Conservation (phyloP, 1,139 yeast species). For the Suhomyces guaymorum region DNA sequence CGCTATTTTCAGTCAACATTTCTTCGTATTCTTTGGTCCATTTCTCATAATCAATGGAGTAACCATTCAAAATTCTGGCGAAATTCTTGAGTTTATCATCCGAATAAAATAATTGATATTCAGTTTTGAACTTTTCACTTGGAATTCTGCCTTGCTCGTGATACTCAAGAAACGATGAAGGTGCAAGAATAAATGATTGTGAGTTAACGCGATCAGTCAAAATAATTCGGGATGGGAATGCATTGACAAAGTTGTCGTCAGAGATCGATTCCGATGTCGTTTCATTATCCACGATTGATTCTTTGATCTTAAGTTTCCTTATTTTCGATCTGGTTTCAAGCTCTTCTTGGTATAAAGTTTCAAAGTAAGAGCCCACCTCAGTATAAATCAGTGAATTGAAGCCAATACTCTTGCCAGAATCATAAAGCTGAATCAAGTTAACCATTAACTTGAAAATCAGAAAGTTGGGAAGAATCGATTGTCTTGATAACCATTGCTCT, state of each 20-base stretch:
- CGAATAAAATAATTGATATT: slow-evolving; percentile 47
- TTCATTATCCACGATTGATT: slow-evolving; percentile 28
- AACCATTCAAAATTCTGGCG: slow-evolving; percentile 34
- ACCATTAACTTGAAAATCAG: slow-evolving; percentile 50
- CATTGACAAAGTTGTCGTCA: slow-evolving; percentile 50
- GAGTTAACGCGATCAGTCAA: slow-evolving; percentile 31
- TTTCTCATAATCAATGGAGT: slow-evolving; percentile 45
- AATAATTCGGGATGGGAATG: slow-evolving; percentile 56
- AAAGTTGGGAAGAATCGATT: slow-evolving; percentile 50
- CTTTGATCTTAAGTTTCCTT: slow-evolving; percentile 35
- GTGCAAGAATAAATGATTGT: slow-evolving; percentile 42
- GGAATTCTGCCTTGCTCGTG: slow-evolving; percentile 18
- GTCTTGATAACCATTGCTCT: slow-evolving; percentile 54
- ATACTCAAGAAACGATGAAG: slow-evolving; percentile 42
- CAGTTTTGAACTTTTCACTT: slow-evolving; percentile 29
- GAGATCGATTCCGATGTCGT: slow-evolving; percentile 42
- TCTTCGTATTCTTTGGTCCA: slow-evolving; percentile 55
- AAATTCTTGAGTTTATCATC: slow-evolving; percentile 52
- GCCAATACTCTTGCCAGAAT: slow-evolving; percentile 31
- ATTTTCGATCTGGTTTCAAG: slow-evolving; percentile 40
- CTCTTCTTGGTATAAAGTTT: slow-evolving; percentile 38
- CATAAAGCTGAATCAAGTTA: slow-evolving; percentile 46
- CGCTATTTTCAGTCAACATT: slow-evolving; percentile 40
- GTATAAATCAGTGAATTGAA: slow-evolving; percentile 32
- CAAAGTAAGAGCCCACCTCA: slow-evolving; percentile 34